Evolutionary conservation across 331 rosid species (phyloP), one percentile per base, ranked within the genome.

Genomic region (Rosa hybrid): DNA sequence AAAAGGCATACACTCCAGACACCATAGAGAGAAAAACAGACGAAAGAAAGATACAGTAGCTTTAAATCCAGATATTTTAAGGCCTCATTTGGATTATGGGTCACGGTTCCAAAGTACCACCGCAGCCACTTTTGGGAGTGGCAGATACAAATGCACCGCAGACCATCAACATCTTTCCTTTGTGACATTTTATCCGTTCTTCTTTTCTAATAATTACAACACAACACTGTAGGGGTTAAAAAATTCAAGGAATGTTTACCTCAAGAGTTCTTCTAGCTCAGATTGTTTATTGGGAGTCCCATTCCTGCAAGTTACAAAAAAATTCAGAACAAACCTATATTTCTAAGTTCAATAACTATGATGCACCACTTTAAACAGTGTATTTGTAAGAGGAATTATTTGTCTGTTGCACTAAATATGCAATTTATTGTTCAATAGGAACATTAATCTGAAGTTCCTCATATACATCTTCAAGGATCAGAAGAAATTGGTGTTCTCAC

Each of bases 201-300:
- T 38, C 17, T n/a, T 63, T 51, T 65, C 39, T 16, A 65, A 64
- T 2, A 64, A 38, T 50, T 16, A 38, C 41, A 48, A 18, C 57
- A 78, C 12, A 21, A 67, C 62, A 10, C 80, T 10, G 30, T 3
- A 72, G 63, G 68, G 63, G 39, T 78, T 68, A 25, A 63, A 56
- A 57, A 71, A 34, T 76, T 54, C n/a, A 63, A 10, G 20, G 74
- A 77, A 71, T 56, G 54, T 74, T 53, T 87, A 94, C 98, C 98
- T 92, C 87, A 94, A 81, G 20, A 94, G 87, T 84, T 94, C 97
- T 85, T 92, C 96, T 18, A 69, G 74, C 82, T 85, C 91, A 80
- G 86, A 83, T 74, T 75, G 90, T 86, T 85, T 88, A 51, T 60
- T 81, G 68, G 83, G 77, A 38, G 79, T 41, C 64, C 77, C 82